These are phyloP conservation scores for Ogataea siamensis DNA, from an alignment of 805 yeast species.

Conservation along the genomic window DNA sequence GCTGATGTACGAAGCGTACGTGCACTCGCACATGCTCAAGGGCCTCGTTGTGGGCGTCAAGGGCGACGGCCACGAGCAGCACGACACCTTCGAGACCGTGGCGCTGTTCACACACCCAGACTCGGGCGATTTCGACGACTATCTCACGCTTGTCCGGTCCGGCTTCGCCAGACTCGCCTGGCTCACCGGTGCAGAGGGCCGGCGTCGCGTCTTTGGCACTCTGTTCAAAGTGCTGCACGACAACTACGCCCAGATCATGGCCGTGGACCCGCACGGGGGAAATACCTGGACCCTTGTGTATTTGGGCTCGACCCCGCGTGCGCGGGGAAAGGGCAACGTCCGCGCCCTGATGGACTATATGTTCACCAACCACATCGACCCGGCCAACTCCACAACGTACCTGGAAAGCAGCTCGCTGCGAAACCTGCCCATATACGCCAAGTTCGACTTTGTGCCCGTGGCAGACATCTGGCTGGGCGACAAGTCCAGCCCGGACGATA, in stretches of 20 bases:
- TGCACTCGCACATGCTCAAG: slow-evolving; percentile 46
- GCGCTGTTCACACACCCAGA: slow-evolving; percentile 53
- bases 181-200: slow-evolving; percentile 46
- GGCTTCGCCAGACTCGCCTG: slow-evolving; percentile 54
- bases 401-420: slow-evolving; percentile 46
- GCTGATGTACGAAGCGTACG: slow-evolving; percentile 49
- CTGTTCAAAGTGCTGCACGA: slow-evolving; percentile 52
- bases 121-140: slow-evolving; percentile 43
- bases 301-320: slow-evolving; percentile 37
- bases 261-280: slow-evolving; percentile 35
- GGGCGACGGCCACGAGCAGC: slow-evolving; percentile 37
- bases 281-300: slow-evolving; percentile 36
- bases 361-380: slow-evolving; percentile 46
- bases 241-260: slow-evolving; percentile 42
- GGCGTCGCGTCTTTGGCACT: slow-evolving; percentile 47
- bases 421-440: slow-evolving; percentile 53
- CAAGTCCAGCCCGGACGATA: slow-evolving; percentile 27
- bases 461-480: slow-evolving; percentile 47
- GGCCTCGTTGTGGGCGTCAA: slow-evolving; percentile 52
- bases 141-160: slow-evolving; percentile 46
- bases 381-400: slow-evolving; percentile 39
- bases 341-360: slow-evolving; percentile 48
- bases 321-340: slow-evolving; percentile 58
- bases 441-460: slow-evolving; percentile 49
- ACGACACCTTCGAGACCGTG: slow-evolving; percentile 48